These are phyloP conservation scores for Sphagnum magellanicum DNA, from an alignment of 228 moss, liverwort and hornwort genomes.

Conservation along the genomic window DNA sequence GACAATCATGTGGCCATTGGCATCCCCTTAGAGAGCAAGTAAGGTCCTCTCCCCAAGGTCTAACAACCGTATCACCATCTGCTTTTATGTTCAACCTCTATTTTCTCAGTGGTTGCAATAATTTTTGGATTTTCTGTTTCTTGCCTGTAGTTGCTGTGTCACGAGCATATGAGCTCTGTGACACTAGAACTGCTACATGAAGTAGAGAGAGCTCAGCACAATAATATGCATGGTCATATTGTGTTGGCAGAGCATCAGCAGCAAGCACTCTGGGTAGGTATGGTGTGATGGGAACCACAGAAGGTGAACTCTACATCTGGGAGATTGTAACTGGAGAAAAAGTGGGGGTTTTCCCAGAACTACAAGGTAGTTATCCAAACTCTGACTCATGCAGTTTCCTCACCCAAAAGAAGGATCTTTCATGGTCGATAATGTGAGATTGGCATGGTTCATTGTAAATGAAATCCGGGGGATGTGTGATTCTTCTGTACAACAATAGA, in stretches of 20 bases:
- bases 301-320: constrained; percentile 26
- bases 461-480: background rate
- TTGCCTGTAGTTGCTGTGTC: too few relatives aligned
- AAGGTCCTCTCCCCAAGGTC: background rate
- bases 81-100: too few relatives aligned
- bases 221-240: too few relatives aligned
- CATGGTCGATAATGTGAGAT: background rate
- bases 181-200: too few relatives aligned
- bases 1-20: constrained; percentile 12
- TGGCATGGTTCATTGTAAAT: too few relatives aligned
- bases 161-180: too few relatives aligned
- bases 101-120: too few relatives aligned
- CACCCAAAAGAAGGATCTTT: background rate
- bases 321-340: constrained; percentile 18
- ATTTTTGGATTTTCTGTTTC: too few relatives aligned
- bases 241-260: constrained; percentile 14
- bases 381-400: background rate
- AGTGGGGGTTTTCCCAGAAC: constrained; percentile 13
- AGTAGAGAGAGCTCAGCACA: too few relatives aligned
- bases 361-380: constrained; percentile 5
- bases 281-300: constrained; percentile 27
- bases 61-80: too few relatives aligned
- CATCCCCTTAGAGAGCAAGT: constrained; percentile 5
- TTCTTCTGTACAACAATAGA: background rate
- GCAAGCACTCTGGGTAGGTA: constrained; percentile 14